Evolutionary conservation across 768 basidiomycete species (phyloP).

Genomic region (Thelephora ganbajun): DNA sequence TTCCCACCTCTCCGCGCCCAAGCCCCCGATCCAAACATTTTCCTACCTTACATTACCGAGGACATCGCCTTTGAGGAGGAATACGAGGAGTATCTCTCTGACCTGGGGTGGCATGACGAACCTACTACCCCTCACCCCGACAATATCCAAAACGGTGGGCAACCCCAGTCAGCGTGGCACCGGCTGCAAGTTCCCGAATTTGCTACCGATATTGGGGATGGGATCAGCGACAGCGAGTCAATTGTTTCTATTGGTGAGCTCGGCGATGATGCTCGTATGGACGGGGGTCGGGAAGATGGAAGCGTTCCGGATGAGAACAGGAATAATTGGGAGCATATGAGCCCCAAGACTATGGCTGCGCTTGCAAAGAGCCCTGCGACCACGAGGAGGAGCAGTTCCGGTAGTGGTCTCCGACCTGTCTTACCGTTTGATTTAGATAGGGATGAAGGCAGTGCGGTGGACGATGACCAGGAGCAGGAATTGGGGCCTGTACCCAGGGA

Average conservation of each 20-base stretch:
- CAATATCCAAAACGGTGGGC: constrained; percentile 24
- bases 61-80: constrained; percentile 93
- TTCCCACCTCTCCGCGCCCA: constrained; percentile 90
- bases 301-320: constrained; percentile 65
- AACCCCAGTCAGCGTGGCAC: constrained; percentile 60
- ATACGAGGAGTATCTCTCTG: constrained; percentile 92
- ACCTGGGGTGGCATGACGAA: constrained; percentile 62
- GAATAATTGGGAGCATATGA: constrained; percentile 99
- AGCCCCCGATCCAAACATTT: constrained; percentile 69
- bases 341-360: constrained; percentile 88
- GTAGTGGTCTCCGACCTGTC: constrained; percentile 71
- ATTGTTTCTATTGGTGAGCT: constrained; percentile 83
- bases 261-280: constrained; percentile 62
- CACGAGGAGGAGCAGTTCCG: constrained; percentile 66
- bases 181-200: constrained; percentile 52
- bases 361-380: constrained; percentile 79
- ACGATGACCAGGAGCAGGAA: constrained; percentile 61
- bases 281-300: constrained; percentile 37
- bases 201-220: constrained; percentile 69
- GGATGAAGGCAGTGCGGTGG: constrained; percentile 51
- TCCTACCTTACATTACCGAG: constrained; percentile 85
- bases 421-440: constrained; percentile 61
- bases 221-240: constrained; percentile 90
- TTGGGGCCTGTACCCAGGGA: constrained; percentile 69
- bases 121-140: constrained; percentile 14